Base-by-base conservation (phyloP, 805 yeast genomes). In the Candida anglica region DNA sequence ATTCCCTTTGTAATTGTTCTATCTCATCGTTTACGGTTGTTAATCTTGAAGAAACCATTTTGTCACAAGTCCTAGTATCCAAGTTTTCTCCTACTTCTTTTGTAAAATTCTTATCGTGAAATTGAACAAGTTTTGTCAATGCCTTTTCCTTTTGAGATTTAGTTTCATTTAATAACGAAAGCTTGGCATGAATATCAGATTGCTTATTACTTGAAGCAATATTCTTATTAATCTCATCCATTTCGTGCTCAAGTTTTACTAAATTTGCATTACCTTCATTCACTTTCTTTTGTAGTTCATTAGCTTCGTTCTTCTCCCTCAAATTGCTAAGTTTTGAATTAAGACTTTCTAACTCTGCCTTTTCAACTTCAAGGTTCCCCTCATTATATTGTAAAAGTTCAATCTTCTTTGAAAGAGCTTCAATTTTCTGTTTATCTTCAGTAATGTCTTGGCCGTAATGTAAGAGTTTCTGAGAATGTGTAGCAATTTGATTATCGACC, bases 161-260 rank as follows among this genome's bases (percentile, higher is more conserved):
- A 8, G 73, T 66, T 20, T 73, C 77, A 15, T 52, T 48, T 20
- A 73, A 42, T 13, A 79, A 47, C 0, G 69, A 62, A 3, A 77
- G 47, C 41, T 73, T 77, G 0, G 86, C 81, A 40, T 73, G 63
- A 2, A 69, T 46, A 31, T 79, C 88, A 1, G 83, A 64, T 47
- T 76, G 81, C 44, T 71, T 69, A 44, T 75, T 80, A 3, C 74
- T 68, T 11, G 61, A 56, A 4, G 73, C 49, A 10, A 85, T 62
- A 15, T 75, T 69, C 13, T 66, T 66, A 36, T 73, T 71, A 11
- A 79, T 46, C 0, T 64, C 66, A 7, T 86, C 93, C 8, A 79
- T 48, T 19, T 56, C 62, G 33, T 37, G 41, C 31, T 63, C 69
- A 23, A 59, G 38, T 19, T 38, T 41, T 9, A 36, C 27, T 6